These are phyloP conservation scores for Cladosporium cucumerinum DNA, from an alignment of 2,329 filamentous ascomycete species.

Conservation along the genomic window DNA sequence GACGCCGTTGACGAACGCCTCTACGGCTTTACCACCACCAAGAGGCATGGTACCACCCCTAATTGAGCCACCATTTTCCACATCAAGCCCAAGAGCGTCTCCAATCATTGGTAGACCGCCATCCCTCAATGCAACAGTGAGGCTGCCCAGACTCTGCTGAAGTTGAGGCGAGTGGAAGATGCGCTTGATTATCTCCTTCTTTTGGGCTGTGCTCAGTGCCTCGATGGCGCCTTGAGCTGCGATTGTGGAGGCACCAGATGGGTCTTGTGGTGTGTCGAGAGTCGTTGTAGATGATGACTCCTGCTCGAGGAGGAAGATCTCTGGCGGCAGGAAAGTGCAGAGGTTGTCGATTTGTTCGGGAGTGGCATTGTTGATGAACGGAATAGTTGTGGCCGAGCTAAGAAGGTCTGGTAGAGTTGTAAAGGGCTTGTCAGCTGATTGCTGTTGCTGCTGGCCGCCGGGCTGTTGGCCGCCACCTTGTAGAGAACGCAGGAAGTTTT, in stretches of 20 bases:
- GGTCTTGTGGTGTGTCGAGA: slow-evolving; percentile 60
- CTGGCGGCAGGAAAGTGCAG: slow-evolving; percentile 72
- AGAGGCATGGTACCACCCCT: slow-evolving; percentile 75
- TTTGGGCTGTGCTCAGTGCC: slow-evolving; percentile 69
- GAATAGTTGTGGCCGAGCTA: slow-evolving; percentile 70
- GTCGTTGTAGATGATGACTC: slow-evolving; percentile 57
- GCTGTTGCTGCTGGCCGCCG: slow-evolving; percentile 37
- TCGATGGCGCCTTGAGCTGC: slow-evolving; percentile 70
- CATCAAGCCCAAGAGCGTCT: slow-evolving; percentile 75
- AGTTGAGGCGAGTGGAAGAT: slow-evolving; percentile 90
- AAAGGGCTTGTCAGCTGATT: slow-evolving; percentile 60
- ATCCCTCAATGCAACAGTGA: slow-evolving; percentile 85
- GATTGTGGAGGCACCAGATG: slow-evolving; percentile 37
- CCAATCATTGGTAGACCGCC: slow-evolving; percentile 87
- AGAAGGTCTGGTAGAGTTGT: slow-evolving; percentile 86
- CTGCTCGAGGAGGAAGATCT: slow-evolving; percentile 72
- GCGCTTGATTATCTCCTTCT: slow-evolving; percentile 74
- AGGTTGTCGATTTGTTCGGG: slow-evolving; percentile 66
- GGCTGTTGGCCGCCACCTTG: slow-evolving; percentile 48
- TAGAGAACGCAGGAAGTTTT: slow-evolving; percentile 84
- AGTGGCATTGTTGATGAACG: slow-evolving; percentile 68
- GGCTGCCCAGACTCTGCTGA: slow-evolving; percentile 75
- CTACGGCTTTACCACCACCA: slow-evolving; percentile 82
- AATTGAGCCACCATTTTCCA: slow-evolving; percentile 82
- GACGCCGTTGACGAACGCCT: slow-evolving; percentile 86